Evolutionary conservation across 2,329 filamentous ascomycete species (phyloP), one percentile per base, ranked within the genome.

Genomic region (Phialocephala subalpina): DNA sequence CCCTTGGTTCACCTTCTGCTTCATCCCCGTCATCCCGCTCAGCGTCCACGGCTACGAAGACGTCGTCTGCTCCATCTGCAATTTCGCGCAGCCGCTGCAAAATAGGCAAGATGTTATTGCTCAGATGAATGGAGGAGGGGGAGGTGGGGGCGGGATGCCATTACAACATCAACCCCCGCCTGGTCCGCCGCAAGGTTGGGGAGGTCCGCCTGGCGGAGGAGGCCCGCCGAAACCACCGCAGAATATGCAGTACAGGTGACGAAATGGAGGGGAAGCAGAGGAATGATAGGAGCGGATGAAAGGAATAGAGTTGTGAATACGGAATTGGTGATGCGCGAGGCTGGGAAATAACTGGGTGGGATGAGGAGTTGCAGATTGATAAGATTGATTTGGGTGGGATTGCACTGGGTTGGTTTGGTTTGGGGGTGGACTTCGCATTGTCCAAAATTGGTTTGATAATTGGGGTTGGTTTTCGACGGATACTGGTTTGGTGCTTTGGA

Each of bases 1-100:
- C 66, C 87, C 88, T 49, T 93, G 90, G 89, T 94, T 94, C 75
- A 94, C 92, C 5, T 89, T 94, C 74, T 94, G 91, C 82, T 93
- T 92, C 79, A 79, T 93, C 61, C 92, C 92, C 58, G 78, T 94
- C 55, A 83, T 94, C 29, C 92, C 92, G 0, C 89, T 94, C 74
- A 89, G 87, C 55, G 82, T 90, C 70, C 84, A 86, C 65, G 87
- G 87, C 62, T 89, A 90, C 78, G 82, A 89, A 72, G 91, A 93
- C 73, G 84, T 95, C 63, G 82, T 84, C 66, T 95, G 92, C 81
- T 84, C 88, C 74, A 88, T 94, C 77, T 95, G 92, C 84, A 88
- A 90, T 76, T 94, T 93, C 77, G 85, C 87, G 69, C 90, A 94
- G 77, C 87, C 88, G 11, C 82, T 90, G 62, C 82, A 86, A 70